A percentile compares a stretch with the other conserved stretches of the same genome.
Conservation (phyloP, 2,329 filamentous ascomycete species). For the Exophiala oligosperma region DNA sequence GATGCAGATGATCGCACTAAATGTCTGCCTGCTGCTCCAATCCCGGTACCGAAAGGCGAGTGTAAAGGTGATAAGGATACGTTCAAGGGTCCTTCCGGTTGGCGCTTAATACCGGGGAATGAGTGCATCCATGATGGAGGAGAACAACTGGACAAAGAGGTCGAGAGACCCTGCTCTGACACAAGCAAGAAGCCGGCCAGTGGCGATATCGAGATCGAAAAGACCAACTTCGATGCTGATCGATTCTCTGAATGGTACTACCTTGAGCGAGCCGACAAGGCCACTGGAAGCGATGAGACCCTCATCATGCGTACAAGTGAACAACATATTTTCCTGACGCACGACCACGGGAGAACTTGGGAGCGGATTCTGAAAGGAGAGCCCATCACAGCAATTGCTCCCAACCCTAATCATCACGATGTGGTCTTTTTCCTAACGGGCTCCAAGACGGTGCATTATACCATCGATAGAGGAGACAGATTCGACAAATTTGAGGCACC, state of each 20-base stretch:
- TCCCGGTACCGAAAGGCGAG: conserved; percentile 67
- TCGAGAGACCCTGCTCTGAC: conserved; percentile 76
- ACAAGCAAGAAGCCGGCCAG: conserved; percentile 54
- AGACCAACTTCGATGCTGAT: conserved; percentile 63
- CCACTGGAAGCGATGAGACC: conserved; percentile 69
- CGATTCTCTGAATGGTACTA: conserved; percentile 65
- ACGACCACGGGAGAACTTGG: conserved; percentile 90
- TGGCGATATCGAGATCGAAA: conserved; percentile 65
- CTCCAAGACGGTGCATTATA: conserved; percentile 71
- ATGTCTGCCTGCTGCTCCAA: conserved; percentile 64
- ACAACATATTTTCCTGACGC: conserved; percentile 69
- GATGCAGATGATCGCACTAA: conserved; percentile 61
- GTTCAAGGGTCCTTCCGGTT: conserved; percentile 85
- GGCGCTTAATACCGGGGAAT: conserved; percentile 85
- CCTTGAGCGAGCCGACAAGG: conserved; percentile 72
- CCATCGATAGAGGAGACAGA: conserved; percentile 71
- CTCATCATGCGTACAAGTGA: conserved; percentile 61
- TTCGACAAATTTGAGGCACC: conserved; percentile 75
- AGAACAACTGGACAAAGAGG: conserved; percentile 66
- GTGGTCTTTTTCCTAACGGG: conserved; percentile 81
- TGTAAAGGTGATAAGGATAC: conserved; percentile 72
- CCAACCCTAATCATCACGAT: conserved; percentile 80
- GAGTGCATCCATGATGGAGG: conserved; percentile 64
- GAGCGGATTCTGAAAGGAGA: conserved; percentile 67
- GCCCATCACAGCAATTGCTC: conserved; percentile 68